Percentiles rank a stretch among this genome's conserved stretches.
Conservation (phyloP, 2,329 filamentous ascomycete genomes). For the Aspergillus amoenus region DNA sequence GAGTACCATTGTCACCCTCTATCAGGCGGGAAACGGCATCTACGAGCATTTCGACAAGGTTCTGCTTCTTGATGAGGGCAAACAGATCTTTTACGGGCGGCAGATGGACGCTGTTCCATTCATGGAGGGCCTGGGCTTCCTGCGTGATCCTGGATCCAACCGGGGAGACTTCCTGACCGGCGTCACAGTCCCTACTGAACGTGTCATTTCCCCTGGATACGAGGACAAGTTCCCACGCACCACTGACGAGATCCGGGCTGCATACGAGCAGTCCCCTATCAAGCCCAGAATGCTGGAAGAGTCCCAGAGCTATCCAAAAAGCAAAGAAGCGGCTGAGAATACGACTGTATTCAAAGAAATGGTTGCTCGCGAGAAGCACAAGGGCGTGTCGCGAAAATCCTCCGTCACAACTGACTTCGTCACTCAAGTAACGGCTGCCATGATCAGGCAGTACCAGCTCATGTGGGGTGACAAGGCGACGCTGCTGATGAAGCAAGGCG, state of each 20-base stretch:
- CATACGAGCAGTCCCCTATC: not conserved
- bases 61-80: not conserved
- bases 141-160: not conserved
- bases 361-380: not conserved
- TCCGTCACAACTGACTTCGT: not conserved
- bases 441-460: constrained; percentile 63
- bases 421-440: constrained; percentile 55
- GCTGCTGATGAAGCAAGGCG: constrained; percentile 61
- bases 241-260: not conserved
- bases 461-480: constrained; percentile 63
- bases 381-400: not conserved
- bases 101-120: not conserved
- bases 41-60: not conserved
- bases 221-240: not conserved
- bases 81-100: not conserved
- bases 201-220: not conserved
- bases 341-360: not conserved
- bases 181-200: not conserved
- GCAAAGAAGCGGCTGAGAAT: too few relatives aligned
- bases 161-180: not conserved
- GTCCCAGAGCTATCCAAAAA: too few relatives aligned
- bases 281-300: too few relatives aligned
- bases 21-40: not conserved
- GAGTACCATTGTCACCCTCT: not conserved
- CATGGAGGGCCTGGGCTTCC: not conserved